These are phyloP conservation scores for Colletotrichum euphorbiae DNA, from an alignment of 2,329 filamentous ascomycete species.

Conservation along the genomic window DNA sequence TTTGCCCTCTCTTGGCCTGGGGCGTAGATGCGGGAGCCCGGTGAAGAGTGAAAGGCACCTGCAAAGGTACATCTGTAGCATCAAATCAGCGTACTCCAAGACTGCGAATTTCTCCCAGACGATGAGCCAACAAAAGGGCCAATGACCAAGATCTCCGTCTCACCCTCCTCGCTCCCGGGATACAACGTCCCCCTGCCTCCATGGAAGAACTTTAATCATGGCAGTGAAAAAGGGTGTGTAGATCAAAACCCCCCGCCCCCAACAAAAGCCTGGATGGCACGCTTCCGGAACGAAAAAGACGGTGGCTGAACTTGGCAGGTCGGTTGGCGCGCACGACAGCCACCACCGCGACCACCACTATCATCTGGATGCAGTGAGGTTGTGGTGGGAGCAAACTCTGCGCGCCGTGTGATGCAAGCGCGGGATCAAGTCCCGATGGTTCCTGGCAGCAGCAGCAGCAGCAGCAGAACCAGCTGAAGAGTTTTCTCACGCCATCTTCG, in stretches of 20 bases:
- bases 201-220: background rate
- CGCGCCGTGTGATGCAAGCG: constrained; percentile 1
- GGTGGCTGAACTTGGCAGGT: background rate
- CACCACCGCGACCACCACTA: background rate
- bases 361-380: background rate
- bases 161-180: background rate
- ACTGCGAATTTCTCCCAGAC: no score
- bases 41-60: no score
- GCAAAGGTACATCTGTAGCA: no score
- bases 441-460: constrained; percentile 17
- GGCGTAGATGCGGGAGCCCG: no score
- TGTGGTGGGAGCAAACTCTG: constrained; percentile 7
- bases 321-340: background rate
- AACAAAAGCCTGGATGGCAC: background rate
- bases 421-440: constrained; percentile 8
- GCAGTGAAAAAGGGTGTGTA: background rate
- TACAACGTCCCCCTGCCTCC: constrained; percentile 3
- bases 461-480: background rate
- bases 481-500: background rate
- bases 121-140: background rate
- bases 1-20: no score
- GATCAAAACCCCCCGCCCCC: no score
- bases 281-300: background rate
- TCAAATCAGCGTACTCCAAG: no score
- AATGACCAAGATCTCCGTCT: background rate